A percentile compares a stretch with the other conserved stretches of the same genome.
phyloP scores from a whole-genome alignment of 2,329 filamentous ascomycete genomes.

The Xylariaceae sp. region DNA sequence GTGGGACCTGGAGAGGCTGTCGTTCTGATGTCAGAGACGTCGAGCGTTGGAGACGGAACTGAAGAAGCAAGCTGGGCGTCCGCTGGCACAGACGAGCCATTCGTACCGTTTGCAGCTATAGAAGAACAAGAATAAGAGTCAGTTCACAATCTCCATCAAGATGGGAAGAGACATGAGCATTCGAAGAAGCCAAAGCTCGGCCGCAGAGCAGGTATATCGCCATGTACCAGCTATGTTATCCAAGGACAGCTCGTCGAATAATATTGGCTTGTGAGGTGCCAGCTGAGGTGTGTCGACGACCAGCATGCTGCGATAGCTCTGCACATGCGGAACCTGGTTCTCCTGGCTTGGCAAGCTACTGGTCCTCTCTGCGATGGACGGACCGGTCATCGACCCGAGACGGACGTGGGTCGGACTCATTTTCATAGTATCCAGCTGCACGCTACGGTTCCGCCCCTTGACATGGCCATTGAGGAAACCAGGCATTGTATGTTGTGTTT shows the following conservation, averaged over 20 bases:
- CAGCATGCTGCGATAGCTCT: slow-evolving; percentile 48
- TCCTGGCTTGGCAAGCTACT: slow-evolving; percentile 33
- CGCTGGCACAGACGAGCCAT: slow-evolving; percentile 33
- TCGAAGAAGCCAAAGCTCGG: slow-evolving; percentile 16
- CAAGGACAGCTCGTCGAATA: slow-evolving; percentile 43
- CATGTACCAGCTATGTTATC: slow-evolving; percentile 23
- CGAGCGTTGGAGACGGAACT: slow-evolving; percentile 36
- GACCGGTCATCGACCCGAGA: slow-evolving; percentile 18
- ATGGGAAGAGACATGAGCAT: no score
- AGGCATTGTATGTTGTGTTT: slow-evolving; percentile 37
- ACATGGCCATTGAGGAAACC: slow-evolving; percentile 40
- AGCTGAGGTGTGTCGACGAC: slow-evolving; percentile 46
- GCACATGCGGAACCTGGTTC: slow-evolving; percentile 31
- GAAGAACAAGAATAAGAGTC: slow-evolving; percentile 22
- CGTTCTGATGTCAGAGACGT: slow-evolving; percentile 28
- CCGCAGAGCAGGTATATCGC: slow-evolving; percentile 22
- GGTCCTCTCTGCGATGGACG: slow-evolving; percentile 27
- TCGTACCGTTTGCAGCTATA: slow-evolving; percentile 39
- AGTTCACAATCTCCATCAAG: no score
- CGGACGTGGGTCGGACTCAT: slow-evolving; percentile 15
- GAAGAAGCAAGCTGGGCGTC: slow-evolving; percentile 41
- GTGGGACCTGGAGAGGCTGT: slow-evolving; percentile 39
- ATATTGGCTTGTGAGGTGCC: slow-evolving; percentile 38
- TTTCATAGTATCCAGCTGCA: slow-evolving; percentile 38
- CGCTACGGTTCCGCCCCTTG: slow-evolving; percentile 42